Evolutionary conservation across 345 rosid genomes (phyloP), one percentile per base, ranked within the genome.

Genomic region (Arabidopsis thaliana): DNA sequence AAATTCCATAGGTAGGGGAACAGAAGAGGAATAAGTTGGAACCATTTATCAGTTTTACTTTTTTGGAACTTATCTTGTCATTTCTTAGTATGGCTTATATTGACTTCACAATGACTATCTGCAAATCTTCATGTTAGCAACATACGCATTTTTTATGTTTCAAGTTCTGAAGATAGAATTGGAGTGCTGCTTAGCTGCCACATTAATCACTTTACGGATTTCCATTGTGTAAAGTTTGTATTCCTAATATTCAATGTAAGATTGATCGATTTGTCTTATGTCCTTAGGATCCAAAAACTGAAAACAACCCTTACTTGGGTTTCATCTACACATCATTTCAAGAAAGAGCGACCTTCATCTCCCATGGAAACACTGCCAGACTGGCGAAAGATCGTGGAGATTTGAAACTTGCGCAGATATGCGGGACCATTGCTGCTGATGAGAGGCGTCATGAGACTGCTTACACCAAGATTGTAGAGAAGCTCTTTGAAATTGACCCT

Each of bases 311-410:
- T 8, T 89, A 89, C 79, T 84, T 87, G 38, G 91, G 93, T 49
- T 87, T 87, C 80, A 84, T 89, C 78, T 89, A 89, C 81, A 88
- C 93, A 11, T 87, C 93, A 44, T 88, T 88, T 74, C 93, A 88
- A 82, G 93, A 88, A 69, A 85, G 93, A 80, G 93, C 91, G 44
- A 89, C 93, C 8, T 89, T 87, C 67, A 75, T 89, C 56, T 89
- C 93, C 73, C 91, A 89, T 59, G 93, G 93, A 42, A 89, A 89
- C 83, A 89, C 91, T 6, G 93, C 93, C 16, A 78, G 88, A 69
- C 82, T 40, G 5, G 93, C 89, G 56, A 89, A 87, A 79, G 86
- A 83, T 11, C 85, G 48, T 8, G 93, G 93, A 20, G 89, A 85
- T 61, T 16, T 79, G 41, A 87, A 87, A 68, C 82, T 89, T 75